phyloP scores from a whole-genome alignment of 805 yeast genomes.

The Yamadazyma nakazawae region DNA sequence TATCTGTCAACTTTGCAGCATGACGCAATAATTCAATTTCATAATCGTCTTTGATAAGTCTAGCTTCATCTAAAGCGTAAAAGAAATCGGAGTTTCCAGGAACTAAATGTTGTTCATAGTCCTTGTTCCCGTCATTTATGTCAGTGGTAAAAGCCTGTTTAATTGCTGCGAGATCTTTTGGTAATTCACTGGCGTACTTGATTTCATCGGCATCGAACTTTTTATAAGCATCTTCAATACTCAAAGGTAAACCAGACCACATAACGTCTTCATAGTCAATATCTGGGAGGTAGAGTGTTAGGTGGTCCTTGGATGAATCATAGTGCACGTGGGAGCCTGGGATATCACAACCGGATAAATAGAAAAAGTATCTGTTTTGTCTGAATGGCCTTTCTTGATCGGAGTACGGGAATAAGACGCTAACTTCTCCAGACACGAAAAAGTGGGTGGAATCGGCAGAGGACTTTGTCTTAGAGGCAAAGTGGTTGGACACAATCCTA shows the following conservation, averaged over 20 bases:
- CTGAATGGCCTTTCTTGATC: slow-evolving; percentile 78
- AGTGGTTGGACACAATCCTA: slow-evolving; percentile 44
- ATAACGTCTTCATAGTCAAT: slow-evolving; percentile 85
- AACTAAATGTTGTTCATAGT: slow-evolving; percentile 34
- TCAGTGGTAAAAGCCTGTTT: slow-evolving; percentile 51
- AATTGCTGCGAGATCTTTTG: slow-evolving; percentile 27
- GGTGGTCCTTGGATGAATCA: slow-evolving; percentile 47
- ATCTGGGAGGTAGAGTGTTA: slow-evolving; percentile 76
- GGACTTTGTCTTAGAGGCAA: slow-evolving; percentile 19
- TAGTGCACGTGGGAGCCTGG: slow-evolving; percentile 74
- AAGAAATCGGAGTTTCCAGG: slow-evolving; percentile 47
- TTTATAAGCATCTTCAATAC: slow-evolving; percentile 57
- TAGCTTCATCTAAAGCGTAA: slow-evolving; percentile 81
- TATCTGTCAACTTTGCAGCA: slow-evolving; percentile 83
- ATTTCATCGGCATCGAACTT: slow-evolving; percentile 83
- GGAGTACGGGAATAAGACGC: slow-evolving; percentile 64
- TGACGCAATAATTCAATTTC: slow-evolving; percentile 74
- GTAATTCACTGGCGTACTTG: slow-evolving; percentile 53
- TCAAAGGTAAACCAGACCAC: slow-evolving; percentile 93
- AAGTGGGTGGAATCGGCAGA: slow-evolving; percentile 29
- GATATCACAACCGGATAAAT: slow-evolving; percentile 76
- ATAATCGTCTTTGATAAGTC: slow-evolving; percentile 78
- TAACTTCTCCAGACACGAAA: slow-evolving; percentile 59
- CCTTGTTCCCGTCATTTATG: slow-evolving; percentile 42
- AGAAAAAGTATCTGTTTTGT: slow-evolving; percentile 89